phyloP scores from a whole-genome alignment of 1,284 basidiomycete genomes.

The Cryptococcus wingfieldii region DNA sequence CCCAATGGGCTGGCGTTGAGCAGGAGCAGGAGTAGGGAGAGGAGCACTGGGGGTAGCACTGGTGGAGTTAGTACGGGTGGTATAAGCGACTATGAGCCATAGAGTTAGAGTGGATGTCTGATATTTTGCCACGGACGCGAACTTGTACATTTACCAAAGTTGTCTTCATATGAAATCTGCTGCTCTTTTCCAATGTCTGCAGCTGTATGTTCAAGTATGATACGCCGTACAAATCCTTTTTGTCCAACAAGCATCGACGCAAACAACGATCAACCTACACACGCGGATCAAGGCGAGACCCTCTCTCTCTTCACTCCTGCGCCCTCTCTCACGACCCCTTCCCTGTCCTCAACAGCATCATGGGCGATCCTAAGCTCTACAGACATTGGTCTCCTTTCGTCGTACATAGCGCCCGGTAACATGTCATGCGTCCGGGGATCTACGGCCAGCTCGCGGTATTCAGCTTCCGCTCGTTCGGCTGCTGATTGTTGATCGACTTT shows the following conservation, averaged over 20 bases:
- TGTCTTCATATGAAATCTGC: too few species aligned
- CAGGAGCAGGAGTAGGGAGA: constrained; percentile 36
- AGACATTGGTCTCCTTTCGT: neutral
- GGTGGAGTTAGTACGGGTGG: constrained; percentile 3
- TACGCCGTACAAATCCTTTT: too few species aligned
- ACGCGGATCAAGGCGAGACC: neutral
- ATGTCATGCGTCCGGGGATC: too few species aligned
- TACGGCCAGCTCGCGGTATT: neutral
- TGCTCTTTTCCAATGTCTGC: too few species aligned
- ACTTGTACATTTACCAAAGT: too few species aligned
- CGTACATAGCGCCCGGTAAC: too few species aligned
- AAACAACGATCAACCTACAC: too few species aligned
- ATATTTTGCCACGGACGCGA: too few species aligned
- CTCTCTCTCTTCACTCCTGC: neutral
- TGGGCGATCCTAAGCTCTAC: neutral
- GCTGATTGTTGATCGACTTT: constrained; percentile 32
- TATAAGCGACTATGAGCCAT: constrained; percentile 9
- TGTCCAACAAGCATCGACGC: too few species aligned
- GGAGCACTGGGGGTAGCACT: constrained; percentile 16
- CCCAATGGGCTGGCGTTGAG: constrained; percentile 35
- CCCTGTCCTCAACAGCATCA: neutral
- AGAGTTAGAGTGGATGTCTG: too few species aligned
- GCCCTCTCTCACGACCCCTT: neutral
- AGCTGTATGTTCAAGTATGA: too few species aligned
- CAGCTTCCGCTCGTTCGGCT: constrained; percentile 18